A percentile compares a stretch with the other conserved stretches of the same genome.
These are phyloP conservation scores for Craterostigma plantagineum DNA, from an alignment of 257 asterid species.

Conservation along the genomic window DNA sequence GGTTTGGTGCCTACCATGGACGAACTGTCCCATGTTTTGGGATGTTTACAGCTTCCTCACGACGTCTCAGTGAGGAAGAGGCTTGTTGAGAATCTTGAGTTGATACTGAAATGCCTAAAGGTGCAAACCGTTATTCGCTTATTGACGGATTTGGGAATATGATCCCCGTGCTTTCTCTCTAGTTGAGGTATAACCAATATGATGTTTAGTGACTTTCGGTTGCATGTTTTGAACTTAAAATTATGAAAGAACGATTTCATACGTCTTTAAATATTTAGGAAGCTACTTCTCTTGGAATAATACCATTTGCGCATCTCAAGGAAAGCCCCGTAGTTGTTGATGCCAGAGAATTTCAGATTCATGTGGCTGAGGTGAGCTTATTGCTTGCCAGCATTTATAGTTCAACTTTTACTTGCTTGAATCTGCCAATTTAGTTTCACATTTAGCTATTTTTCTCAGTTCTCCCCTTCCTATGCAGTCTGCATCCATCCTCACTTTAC, in stretches of 20 bases:
- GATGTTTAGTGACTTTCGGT: background rate
- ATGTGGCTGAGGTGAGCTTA: slow-evolving; percentile 69
- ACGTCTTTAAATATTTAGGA: slow-evolving; percentile 32
- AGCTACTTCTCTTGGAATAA: slow-evolving; percentile 77
- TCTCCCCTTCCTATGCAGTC: too few species aligned
- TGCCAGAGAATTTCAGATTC: slow-evolving; percentile 34
- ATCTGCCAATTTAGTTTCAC: slow-evolving; percentile 5
- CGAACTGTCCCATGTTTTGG: slow-evolving; percentile 72
- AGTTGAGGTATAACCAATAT: slow-evolving; percentile 47
- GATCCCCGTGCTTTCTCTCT: slow-evolving; percentile 89
- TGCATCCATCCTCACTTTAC: too few species aligned
- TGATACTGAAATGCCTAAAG: slow-evolving; percentile 24
- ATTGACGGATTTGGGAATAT: slow-evolving; percentile 89
- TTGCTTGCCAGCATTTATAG: too few species aligned
- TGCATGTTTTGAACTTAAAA: background rate
- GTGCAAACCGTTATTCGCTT: slow-evolving; percentile 39
- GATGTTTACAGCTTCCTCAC: slow-evolving; percentile 75
- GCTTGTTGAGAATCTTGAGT: slow-evolving; percentile 59
- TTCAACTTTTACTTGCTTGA: too few species aligned
- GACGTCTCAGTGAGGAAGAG: slow-evolving; percentile 49
- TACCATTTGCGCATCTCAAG: slow-evolving; percentile 46
- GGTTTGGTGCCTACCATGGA: slow-evolving; percentile 57
- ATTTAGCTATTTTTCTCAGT: background rate
- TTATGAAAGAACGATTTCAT: background rate
- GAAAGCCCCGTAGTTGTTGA: slow-evolving; percentile 62